A percentile compares a stretch with the other conserved stretches of the same genome.
phyloP scores from a whole-genome alignment of 1,284 basidiomycete species.

The Phellinidium pouzarii region DNA sequence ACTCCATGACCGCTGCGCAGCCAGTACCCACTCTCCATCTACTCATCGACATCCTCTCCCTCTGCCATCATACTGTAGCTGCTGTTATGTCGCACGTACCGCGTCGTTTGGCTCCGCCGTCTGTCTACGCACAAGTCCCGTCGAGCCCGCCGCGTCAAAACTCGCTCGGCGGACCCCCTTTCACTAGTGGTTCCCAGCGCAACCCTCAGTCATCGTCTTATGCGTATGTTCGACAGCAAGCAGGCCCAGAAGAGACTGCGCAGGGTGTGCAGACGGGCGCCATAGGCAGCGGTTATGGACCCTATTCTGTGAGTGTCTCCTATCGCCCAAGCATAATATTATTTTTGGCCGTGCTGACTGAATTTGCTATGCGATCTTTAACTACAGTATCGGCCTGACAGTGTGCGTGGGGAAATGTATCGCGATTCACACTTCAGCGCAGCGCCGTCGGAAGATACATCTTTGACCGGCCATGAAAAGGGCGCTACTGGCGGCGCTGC shows the following conservation, averaged over 20 bases:
- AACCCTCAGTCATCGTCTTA: background rate
- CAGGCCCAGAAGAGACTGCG: conserved; percentile 39
- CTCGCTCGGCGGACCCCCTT: conserved; percentile 7
- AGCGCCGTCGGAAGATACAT: conserved; percentile 50
- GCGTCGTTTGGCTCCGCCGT: conserved; percentile 14
- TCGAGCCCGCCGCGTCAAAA: conserved; percentile 12
- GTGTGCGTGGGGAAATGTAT: conserved; percentile 38
- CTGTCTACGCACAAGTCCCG: conserved; percentile 16
- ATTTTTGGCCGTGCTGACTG: background rate
- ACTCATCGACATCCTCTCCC: background rate
- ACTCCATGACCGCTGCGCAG: background rate
- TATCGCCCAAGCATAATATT: conserved; percentile 3
- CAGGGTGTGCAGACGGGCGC: conserved; percentile 66
- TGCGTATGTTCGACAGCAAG: background rate
- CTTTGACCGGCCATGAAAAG: conserved; percentile 38
- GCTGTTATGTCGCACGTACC: conserved; percentile 9
- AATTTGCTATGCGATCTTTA: background rate
- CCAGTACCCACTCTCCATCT: background rate
- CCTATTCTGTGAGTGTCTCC: conserved; percentile 59
- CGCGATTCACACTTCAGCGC: conserved; percentile 52
- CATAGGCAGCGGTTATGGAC: conserved; percentile 71
- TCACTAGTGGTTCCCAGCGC: conserved; percentile 4
- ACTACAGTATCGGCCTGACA: conserved; percentile 52
- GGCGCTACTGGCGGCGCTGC: conserved; percentile 13
- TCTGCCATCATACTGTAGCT: background rate